Evolutionary conservation across 1,284 basidiomycete genomes (phyloP).

Genomic region (Cryptococcus neoformans): DNA sequence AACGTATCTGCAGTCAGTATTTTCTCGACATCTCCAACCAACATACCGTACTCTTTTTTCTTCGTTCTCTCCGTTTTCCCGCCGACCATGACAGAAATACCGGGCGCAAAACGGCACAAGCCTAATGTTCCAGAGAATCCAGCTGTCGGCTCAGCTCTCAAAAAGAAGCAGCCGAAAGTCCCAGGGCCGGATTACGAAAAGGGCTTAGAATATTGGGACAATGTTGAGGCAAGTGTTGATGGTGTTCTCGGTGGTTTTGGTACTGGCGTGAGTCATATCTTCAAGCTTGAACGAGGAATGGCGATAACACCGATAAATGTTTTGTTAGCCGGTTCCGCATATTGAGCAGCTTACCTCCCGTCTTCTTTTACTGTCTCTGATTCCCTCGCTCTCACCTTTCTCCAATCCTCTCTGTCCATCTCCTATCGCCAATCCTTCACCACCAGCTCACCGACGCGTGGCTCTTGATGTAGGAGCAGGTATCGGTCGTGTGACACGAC

Average conservation of each 20-base stretch:
- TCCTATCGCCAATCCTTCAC: conserved; percentile 7
- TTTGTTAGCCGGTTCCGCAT: conserved; percentile 69
- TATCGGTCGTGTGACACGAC: conserved; percentile 82
- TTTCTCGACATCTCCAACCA: no score
- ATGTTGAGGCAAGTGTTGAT: conserved; percentile 49
- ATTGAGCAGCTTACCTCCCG: conserved; percentile 84
- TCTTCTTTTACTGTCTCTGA: conserved; percentile 72
- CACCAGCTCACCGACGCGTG: conserved; percentile 52
- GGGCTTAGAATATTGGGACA: conserved; percentile 53
- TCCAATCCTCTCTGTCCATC: conserved; percentile 58
- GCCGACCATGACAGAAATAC: neutral
- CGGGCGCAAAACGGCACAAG: conserved; percentile 14
- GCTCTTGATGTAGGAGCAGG: conserved; percentile 85
- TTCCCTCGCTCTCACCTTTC: conserved; percentile 72
- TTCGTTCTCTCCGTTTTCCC: no score
- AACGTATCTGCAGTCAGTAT: no score
- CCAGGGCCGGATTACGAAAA: conserved; percentile 47
- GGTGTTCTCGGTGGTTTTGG: conserved; percentile 53
- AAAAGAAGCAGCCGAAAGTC: conserved; percentile 15
- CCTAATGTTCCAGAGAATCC: neutral
- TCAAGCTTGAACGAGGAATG: neutral
- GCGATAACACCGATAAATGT: neutral
- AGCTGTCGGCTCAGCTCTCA: conserved; percentile 13
- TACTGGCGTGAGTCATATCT: conserved; percentile 36
- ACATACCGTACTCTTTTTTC: no score